These are phyloP conservation scores for Penicillium paxilli DNA, from an alignment of 495 filamentous ascomycete genomes.

Conservation along the genomic window DNA sequence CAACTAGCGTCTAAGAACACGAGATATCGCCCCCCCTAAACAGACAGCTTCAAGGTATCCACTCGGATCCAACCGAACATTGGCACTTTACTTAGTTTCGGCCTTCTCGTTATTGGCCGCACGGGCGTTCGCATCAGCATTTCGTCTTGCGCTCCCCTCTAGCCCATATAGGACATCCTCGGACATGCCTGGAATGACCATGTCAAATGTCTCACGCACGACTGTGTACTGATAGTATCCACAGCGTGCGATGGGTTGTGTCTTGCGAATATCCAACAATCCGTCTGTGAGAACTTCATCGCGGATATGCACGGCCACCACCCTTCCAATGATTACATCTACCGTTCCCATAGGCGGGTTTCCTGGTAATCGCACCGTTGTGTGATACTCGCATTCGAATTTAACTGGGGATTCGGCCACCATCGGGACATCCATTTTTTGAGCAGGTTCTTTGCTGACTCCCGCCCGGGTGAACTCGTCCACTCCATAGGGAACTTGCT, in stretches of 20 bases:
- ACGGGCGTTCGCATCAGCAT: slow-evolving; percentile 4
- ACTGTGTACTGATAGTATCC: slow-evolving; percentile 59
- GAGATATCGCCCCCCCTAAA: background rate
- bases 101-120: background rate
- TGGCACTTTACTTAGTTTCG: background rate
- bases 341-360: slow-evolving; percentile 54
- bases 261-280: slow-evolving; percentile 53
- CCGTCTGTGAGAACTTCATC: slow-evolving; percentile 52
- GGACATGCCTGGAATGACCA: slow-evolving; percentile 45
- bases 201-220: slow-evolving; percentile 51
- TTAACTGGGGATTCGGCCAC: slow-evolving; percentile 52
- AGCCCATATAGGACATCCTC: slow-evolving; percentile 34
- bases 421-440: slow-evolving; percentile 44
- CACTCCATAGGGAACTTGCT: slow-evolving; percentile 41
- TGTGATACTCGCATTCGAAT: slow-evolving; percentile 57
- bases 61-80: background rate
- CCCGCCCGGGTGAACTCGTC: slow-evolving; percentile 54
- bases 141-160: slow-evolving; percentile 22
- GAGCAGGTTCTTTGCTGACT: slow-evolving; percentile 45
- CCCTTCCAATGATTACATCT: slow-evolving; percentile 56
- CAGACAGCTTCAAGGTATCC: background rate
- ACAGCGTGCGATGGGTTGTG: slow-evolving; percentile 57
- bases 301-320: slow-evolving; percentile 55
- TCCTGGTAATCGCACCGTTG: slow-evolving; percentile 51
- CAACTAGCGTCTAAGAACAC: background rate